Conservation (phyloP, 2,329 filamentous ascomycete species). For the Ophiostoma sp. region DNA sequence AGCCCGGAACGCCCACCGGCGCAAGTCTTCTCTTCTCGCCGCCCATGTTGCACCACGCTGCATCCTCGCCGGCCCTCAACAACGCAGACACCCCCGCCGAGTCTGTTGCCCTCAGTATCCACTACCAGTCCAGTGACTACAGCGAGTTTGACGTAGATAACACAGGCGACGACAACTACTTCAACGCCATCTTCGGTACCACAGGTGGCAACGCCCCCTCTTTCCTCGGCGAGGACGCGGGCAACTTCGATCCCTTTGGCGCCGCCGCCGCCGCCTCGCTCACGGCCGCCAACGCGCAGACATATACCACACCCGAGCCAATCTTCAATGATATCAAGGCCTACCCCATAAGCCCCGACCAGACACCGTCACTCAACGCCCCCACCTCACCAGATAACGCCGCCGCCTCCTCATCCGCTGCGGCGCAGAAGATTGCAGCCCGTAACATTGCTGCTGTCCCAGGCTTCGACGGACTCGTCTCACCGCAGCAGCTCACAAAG, state of each 20-base stretch:
- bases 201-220: slow-evolving; percentile 45
- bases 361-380: slow-evolving; percentile 51
- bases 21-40: slow-evolving; percentile 41
- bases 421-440: slow-evolving; percentile 7
- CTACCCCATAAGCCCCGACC: slow-evolving; percentile 54
- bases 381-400: slow-evolving; percentile 44
- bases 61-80: slow-evolving; percentile 43
- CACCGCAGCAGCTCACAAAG: slow-evolving; percentile 46
- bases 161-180: slow-evolving; percentile 43
- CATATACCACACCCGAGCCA: slow-evolving; percentile 28
- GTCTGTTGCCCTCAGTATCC: slow-evolving; percentile 47
- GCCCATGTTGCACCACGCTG: slow-evolving; percentile 43
- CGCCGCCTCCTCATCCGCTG: slow-evolving; percentile 23
- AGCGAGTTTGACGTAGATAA: slow-evolving; percentile 42
- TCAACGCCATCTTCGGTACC: slow-evolving; percentile 49
- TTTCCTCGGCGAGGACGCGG: slow-evolving; percentile 44
- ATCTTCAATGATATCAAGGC: slow-evolving; percentile 33
- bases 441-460: slow-evolving; percentile 27
- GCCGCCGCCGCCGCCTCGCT: slow-evolving; percentile 19
- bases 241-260: slow-evolving; percentile 25
- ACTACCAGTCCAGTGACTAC: slow-evolving; percentile 53
- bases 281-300: not conserved
- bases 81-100: slow-evolving; percentile 51
- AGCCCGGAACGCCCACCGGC: slow-evolving; percentile 31
- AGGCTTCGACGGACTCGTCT: slow-evolving; percentile 40